These are phyloP conservation scores for Trichoderma pleuroti DNA, from an alignment of 2,329 filamentous ascomycete genomes.

Conservation along the genomic window DNA sequence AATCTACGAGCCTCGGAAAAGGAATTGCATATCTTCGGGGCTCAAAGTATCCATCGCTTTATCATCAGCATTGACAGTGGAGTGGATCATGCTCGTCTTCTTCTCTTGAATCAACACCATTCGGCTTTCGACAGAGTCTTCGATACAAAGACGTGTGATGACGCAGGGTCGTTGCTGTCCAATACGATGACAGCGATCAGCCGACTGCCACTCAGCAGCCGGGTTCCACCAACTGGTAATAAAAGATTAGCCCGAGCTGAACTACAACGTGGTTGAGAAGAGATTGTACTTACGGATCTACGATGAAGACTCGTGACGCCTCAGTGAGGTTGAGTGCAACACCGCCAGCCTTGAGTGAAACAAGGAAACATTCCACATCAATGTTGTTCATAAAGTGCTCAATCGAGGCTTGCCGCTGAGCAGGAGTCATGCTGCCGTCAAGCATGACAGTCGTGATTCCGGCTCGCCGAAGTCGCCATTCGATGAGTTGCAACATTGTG, in stretches of 20 bases:
- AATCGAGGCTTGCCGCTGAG: conserved; percentile 88
- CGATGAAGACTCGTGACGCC: conserved; percentile 89
- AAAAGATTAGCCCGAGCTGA: not conserved
- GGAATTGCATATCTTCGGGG: conserved; percentile 89
- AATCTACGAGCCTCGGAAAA: conserved; percentile 69
- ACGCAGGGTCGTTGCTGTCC: conserved; percentile 91
- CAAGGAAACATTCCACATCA: conserved; percentile 91
- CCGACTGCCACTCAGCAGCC: conserved; percentile 99
- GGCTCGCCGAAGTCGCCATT: conserved; percentile 94
- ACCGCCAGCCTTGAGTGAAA: conserved; percentile 92
- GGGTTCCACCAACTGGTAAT: conserved; percentile 88
- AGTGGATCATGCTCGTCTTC: conserved; percentile 97
- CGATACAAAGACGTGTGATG: conserved; percentile 91
- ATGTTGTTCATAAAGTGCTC: conserved; percentile 95
- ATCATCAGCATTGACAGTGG: conserved; percentile 91
- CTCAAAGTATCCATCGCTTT: conserved; percentile 86
- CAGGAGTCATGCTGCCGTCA: conserved; percentile 94
- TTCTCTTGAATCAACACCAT: conserved; percentile 98
- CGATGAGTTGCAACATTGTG: conserved; percentile 93
- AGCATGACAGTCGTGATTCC: conserved; percentile 98
- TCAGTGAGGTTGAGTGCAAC: conserved; percentile 95
- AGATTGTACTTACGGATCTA: conserved; percentile 70
- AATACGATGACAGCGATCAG: conserved; percentile 90
- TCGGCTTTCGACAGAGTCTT: conserved; percentile 92
- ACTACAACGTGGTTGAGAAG: not conserved